Evolutionary conservation across 2,329 filamentous ascomycete species (phyloP).

Genomic region (Colletotrichum spinosum): DNA sequence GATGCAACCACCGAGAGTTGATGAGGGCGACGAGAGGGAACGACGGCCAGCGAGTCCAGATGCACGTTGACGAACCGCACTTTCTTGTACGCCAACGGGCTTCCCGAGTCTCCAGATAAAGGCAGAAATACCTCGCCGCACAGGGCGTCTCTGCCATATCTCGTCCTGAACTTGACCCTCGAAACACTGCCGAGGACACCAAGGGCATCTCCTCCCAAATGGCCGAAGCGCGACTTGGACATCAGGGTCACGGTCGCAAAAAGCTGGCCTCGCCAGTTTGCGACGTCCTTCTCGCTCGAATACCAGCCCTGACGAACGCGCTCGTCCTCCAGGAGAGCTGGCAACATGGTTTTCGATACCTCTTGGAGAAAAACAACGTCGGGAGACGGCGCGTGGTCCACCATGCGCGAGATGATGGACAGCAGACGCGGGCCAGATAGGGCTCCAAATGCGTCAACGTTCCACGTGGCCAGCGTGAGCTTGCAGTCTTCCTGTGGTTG

Average conservation of each 20-base stretch:
- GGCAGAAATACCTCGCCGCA: conserved; percentile 48
- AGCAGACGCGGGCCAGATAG: conserved; percentile 39
- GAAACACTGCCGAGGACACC: conserved; percentile 45
- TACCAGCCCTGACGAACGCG: conserved; percentile 46
- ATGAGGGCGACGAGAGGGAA: conserved; percentile 44
- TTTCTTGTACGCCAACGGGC: neutral
- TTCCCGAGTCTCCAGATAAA: conserved; percentile 19
- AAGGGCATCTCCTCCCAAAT: neutral
- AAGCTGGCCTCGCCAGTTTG: conserved; percentile 38
- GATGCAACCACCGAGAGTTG: conserved; percentile 45
- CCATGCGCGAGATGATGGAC: conserved; percentile 44
- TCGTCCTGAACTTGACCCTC: conserved; percentile 46
- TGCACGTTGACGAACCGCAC: conserved; percentile 53
- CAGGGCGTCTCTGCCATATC: conserved; percentile 48
- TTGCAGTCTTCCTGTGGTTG: neutral
- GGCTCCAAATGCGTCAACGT: conserved; percentile 2
- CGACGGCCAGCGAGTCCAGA: conserved; percentile 48
- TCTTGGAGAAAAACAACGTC: conserved; percentile 51
- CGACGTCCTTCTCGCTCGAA: conserved; percentile 45
- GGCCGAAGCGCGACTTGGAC: conserved; percentile 43
- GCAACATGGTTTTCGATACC: conserved; percentile 42
- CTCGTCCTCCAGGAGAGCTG: conserved; percentile 40
- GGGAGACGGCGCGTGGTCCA: conserved; percentile 38
- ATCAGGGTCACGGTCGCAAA: conserved; percentile 46
- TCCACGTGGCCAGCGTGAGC: conserved; percentile 29